Conservation (phyloP, 495 filamentous ascomycete genomes). For the Letharia columbiana region DNA sequence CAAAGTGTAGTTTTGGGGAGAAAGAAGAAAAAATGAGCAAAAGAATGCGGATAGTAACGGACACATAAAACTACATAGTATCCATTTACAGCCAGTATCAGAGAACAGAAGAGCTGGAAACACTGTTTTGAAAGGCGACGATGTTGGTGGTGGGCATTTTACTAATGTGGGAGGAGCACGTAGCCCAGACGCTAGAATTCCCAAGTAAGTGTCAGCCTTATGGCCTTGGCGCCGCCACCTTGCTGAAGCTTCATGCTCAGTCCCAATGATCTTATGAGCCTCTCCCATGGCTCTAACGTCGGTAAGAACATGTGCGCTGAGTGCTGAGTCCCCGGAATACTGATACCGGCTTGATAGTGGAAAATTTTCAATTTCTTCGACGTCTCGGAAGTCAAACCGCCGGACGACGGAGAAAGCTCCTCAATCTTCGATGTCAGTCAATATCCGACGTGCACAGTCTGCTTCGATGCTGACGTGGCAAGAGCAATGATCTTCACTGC, state of each 20-base stretch:
- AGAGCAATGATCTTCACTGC: conserved; percentile 53
- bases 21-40: too few species aligned
- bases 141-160: too few species aligned
- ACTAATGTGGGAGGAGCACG: too few species aligned
- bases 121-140: too few species aligned
- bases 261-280: neutral
- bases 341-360: conserved; percentile 52
- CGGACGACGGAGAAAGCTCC: conserved; percentile 58
- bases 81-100: too few species aligned
- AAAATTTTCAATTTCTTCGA: conserved; percentile 99
- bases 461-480: conserved; percentile 23
- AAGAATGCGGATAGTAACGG: too few species aligned
- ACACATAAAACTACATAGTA: too few species aligned
- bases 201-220: neutral
- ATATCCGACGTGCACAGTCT: conserved; percentile 36
- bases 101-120: too few species aligned
- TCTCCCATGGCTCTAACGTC: conserved; percentile 30
- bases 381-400: conserved; percentile 70
- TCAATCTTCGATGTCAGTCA: conserved; percentile 50
- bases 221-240: neutral
- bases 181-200: too few species aligned
- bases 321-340: neutral
- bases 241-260: neutral
- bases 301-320: conserved; percentile 17
- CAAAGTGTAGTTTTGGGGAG: too few species aligned